phyloP scores from a whole-genome alignment of 345 rosid species.

The Abelmoschus esculentus region DNA sequence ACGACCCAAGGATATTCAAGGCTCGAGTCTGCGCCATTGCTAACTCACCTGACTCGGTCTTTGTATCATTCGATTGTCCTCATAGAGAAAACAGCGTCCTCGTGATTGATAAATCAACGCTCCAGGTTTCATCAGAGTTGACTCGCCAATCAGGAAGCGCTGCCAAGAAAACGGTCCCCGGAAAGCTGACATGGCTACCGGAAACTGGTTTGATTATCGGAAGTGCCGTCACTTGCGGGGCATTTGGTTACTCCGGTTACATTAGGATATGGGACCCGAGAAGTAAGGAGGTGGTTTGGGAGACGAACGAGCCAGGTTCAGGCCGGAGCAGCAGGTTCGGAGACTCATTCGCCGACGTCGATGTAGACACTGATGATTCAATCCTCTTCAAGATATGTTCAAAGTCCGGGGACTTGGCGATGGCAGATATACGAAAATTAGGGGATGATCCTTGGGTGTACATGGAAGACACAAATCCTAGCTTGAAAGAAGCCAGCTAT shows the following conservation, averaged over 20 bases:
- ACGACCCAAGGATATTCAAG: conserved; percentile 76
- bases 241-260: conserved; percentile 84
- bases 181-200: conserved; percentile 69
- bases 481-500: conserved; percentile 24
- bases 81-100: conserved; percentile 69
- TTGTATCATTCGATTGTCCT: conserved; percentile 64
- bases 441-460: conserved; percentile 82
- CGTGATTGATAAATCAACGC: conserved; percentile 66
- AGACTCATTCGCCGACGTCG: conserved; percentile 79
- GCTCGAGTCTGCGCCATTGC: conserved; percentile 55
- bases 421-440: conserved; percentile 74
- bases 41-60: conserved; percentile 46
- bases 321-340: conserved; percentile 61
- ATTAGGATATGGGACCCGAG: conserved; percentile 56
- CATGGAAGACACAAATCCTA: conserved; percentile 53
- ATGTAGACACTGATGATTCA: conserved; percentile 44
- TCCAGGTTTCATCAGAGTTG: conserved; percentile 46
- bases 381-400: conserved; percentile 72
- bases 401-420: conserved; percentile 74
- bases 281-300: conserved; percentile 59
- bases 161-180: conserved; percentile 47
- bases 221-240: conserved; percentile 50
- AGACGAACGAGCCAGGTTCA: conserved; percentile 60
- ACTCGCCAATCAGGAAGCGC: conserved; percentile 65
- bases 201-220: conserved; percentile 37